These are phyloP conservation scores for Chytriomyces hyalinus DNA, from an alignment of 192 early-diverging fungal genomes.

Conservation along the genomic window DNA sequence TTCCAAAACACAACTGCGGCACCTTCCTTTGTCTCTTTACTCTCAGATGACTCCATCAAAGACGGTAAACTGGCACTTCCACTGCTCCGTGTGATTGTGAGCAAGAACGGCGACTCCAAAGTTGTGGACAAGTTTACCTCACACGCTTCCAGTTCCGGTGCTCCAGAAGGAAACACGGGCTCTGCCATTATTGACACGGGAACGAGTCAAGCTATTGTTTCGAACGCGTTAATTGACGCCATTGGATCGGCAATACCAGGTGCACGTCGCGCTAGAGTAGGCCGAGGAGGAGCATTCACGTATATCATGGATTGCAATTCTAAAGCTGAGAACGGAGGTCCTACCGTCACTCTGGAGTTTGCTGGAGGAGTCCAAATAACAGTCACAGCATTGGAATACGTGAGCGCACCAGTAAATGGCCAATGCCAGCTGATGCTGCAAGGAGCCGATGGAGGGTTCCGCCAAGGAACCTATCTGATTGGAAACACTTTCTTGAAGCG, in stretches of 20 bases:
- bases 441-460: not conserved
- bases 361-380: not conserved
- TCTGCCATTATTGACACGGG: conserved; percentile 31
- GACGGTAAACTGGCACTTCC: conserved; percentile 20
- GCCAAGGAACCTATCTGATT: conserved; percentile 20
- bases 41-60: not conserved
- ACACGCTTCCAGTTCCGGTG: conserved; percentile 2
- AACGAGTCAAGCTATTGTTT: conserved; percentile 13
- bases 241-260: not conserved
- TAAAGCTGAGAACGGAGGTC: not conserved
- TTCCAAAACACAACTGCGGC: conserved; percentile 3
- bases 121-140: conserved; percentile 1
- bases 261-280: not conserved
- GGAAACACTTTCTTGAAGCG: conserved; percentile 33
- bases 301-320: not conserved
- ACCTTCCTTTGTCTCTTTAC: conserved; percentile 10
- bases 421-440: conserved; percentile 5
- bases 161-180: conserved; percentile 12
- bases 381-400: not conserved
- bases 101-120: not conserved
- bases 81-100: not conserved
- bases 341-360: not conserved
- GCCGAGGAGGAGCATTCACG: not conserved
- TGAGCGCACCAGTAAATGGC: not conserved
- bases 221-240: not conserved